Base-by-base conservation (phyloP, 108 stramenopile genomes). In the Cyclotella atomus region DNA sequence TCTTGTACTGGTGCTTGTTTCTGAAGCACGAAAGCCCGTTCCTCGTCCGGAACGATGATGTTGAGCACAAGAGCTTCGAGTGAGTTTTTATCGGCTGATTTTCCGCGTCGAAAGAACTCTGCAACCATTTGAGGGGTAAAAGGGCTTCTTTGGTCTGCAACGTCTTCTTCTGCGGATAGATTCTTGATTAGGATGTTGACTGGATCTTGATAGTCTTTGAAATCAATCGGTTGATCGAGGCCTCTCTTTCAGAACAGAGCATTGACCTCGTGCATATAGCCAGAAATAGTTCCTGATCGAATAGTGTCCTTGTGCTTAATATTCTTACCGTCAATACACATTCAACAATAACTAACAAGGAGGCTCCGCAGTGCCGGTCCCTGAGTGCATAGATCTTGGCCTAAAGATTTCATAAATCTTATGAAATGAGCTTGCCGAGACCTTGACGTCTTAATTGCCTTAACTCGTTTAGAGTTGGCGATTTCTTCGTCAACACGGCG, bases 101-200 rank as follows among this genome's bases (percentile, higher is more conserved):
- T 12, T 9, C 38, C 38, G 12, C 6, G 38, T 9, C 38, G 38
- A 9, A 41, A n/a, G 17, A 65, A 25, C 19, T 28, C 47, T 32
- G 66, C 43, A 20, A 67, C 33, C 49, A 54, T 54, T 30, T 67
- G 19, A 15, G 3, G 24, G 12, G 52, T 54, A 6, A 67, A 23
- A 4, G 66, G 52, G 33, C 49, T 52, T 17, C 66, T 7, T 34
- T 54, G 49, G 50, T 14, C 33, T 20, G 66, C 66, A 32, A 68
- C 20, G 29, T 68, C 66, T 36, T 68, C 52, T 23, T 68, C 52
- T 17, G 47, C 14, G 0, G 2, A 35, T 15, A 35, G 66, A 21
- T 44, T 45, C 9, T 67, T 29, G 34, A 53, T 32, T 15, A 67
- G 27, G 20, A 34, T 67, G 9, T 3, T 15, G 3, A 24, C 23